Evolutionary conservation across 176 grass and related monocot genomes (phyloP).

Genomic region (Lolium multiflorum): DNA sequence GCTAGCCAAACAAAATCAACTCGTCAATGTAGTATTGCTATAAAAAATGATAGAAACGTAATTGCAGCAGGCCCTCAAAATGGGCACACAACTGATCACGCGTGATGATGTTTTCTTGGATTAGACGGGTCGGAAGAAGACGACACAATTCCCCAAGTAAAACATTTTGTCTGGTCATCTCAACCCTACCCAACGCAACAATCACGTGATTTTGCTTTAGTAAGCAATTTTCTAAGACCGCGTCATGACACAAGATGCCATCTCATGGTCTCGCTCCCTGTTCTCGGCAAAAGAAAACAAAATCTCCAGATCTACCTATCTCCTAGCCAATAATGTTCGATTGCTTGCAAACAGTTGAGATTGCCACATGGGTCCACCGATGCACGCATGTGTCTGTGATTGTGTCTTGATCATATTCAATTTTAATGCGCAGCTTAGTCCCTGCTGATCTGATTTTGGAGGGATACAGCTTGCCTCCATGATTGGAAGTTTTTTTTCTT

Average conservation of each 20-base stretch:
- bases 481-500: not conserved
- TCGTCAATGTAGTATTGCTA: not conserved
- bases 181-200: not conserved
- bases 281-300: slow-evolving; percentile 56
- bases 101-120: slow-evolving; percentile 51
- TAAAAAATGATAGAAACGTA: not conserved
- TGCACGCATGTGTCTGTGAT: slow-evolving; percentile 19
- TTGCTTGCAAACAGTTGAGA: slow-evolving; percentile 23
- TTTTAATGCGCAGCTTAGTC: not conserved
- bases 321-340: not conserved
- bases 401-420: not conserved
- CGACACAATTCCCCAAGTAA: slow-evolving; percentile 12
- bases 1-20: not conserved
- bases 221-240: slow-evolving; percentile 22
- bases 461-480: not conserved
- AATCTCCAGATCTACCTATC: slow-evolving; percentile 50
- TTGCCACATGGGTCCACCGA: slow-evolving; percentile 43
- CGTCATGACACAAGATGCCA: slow-evolving; percentile 44
- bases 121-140: slow-evolving; percentile 18
- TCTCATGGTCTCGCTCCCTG: slow-evolving; percentile 10
- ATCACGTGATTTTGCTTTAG: not conserved
- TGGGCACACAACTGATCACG: slow-evolving; percentile 16
- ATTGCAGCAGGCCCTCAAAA: not conserved
- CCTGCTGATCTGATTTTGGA: not conserved
- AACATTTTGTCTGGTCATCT: slow-evolving; percentile 7